phyloP scores from a whole-genome alignment of 179 eudicot genomes.

The Gypsophila paniculata region DNA sequence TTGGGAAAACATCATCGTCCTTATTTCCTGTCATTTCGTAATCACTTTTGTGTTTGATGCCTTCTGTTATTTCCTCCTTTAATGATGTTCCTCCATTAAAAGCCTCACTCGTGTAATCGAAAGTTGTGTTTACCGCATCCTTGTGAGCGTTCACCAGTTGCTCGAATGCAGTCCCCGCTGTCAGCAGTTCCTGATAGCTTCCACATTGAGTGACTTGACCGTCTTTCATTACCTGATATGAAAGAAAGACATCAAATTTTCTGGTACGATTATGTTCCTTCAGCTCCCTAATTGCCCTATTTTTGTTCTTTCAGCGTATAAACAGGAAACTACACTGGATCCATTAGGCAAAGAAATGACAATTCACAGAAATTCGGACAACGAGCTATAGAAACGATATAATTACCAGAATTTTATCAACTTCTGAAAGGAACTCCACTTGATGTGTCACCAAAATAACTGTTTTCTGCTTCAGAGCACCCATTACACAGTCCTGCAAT shows the following conservation, averaged over 20 bases:
- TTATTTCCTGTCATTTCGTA: too few species aligned
- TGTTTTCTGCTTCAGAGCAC: slow-evolving; percentile 31
- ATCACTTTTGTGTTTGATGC: not conserved
- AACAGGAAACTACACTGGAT: not conserved
- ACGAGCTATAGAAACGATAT: not conserved
- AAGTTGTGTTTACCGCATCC: slow-evolving; percentile 17
- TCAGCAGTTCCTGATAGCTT: slow-evolving; percentile 40
- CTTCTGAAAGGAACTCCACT: slow-evolving; percentile 40
- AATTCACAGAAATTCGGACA: not conserved
- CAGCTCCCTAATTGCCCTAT: too few species aligned
- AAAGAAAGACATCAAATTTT: not conserved
- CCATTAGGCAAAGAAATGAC: not conserved
- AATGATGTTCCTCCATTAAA: not conserved
- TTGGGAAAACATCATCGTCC: not conserved
- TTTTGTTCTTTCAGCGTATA: not conserved
- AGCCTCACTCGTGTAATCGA: not conserved
- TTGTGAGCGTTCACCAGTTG: slow-evolving; percentile 58
- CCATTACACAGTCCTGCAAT: slow-evolving; percentile 41
- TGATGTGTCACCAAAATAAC: slow-evolving; percentile 43
- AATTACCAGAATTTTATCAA: slow-evolving; percentile 27
- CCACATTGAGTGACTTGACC: slow-evolving; percentile 49
- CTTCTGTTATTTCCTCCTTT: not conserved
- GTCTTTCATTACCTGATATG: slow-evolving; percentile 52
- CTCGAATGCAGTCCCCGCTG: slow-evolving; percentile 43
- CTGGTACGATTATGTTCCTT: too few species aligned